Percentiles rank a stretch among this genome's conserved stretches.
Conservation (phyloP, 1,139 yeast genomes). For the Geotrichum phurueaensis region DNA sequence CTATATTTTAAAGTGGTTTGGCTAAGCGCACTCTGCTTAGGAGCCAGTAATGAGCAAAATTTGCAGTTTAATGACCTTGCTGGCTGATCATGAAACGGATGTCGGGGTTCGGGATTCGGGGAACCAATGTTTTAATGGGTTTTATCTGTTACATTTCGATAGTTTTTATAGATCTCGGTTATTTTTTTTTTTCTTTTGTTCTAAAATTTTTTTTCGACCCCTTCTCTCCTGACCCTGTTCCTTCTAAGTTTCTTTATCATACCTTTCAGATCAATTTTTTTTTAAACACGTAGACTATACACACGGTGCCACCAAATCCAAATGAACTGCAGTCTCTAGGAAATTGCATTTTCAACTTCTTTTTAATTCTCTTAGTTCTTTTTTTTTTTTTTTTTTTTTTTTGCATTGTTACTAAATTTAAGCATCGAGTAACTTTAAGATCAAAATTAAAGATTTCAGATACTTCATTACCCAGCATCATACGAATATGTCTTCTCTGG, state of each 20-base stretch:
- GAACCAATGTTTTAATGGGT: background rate
- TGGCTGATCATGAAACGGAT: background rate
- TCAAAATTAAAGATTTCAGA: background rate
- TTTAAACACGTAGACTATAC: background rate
- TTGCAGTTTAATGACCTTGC: background rate
- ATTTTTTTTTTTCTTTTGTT: background rate
- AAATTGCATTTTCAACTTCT: background rate
- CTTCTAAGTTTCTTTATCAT: background rate
- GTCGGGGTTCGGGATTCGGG: background rate
- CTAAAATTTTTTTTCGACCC: background rate
- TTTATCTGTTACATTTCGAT: background rate
- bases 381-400: background rate
- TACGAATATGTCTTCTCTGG: background rate
- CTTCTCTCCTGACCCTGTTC: background rate
- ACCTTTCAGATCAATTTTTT: background rate
- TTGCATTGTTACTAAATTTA: background rate
- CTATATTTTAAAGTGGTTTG: constrained; percentile 59
- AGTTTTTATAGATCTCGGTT: background rate
- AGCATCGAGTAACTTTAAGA: background rate
- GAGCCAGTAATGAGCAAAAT: background rate
- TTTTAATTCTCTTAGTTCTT: too few relatives aligned
- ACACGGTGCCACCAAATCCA: background rate
- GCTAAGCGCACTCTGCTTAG: constrained; percentile 33
- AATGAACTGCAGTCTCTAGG: background rate
- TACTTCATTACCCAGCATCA: background rate